Conservation (phyloP, 768 basidiomycete species). For the Mycena vulgaris region DNA sequence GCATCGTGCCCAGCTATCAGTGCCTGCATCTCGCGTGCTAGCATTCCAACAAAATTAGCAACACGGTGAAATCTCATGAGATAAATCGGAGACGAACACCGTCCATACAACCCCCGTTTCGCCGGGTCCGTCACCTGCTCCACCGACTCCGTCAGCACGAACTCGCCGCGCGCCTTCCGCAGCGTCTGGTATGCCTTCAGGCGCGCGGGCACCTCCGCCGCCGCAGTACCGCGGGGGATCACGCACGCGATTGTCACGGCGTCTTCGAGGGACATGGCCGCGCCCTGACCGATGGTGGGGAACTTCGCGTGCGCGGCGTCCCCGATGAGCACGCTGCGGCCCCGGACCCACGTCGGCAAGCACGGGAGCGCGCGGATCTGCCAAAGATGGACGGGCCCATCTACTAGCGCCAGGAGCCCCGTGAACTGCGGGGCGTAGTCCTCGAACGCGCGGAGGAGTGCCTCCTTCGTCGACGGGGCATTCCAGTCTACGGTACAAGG, state of each 20-base stretch:
- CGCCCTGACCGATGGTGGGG: background rate
- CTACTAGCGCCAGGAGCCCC: background rate
- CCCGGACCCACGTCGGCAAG: background rate
- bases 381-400: background rate
- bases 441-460: background rate
- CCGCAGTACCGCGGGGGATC: background rate
- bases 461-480: background rate
- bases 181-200: background rate
- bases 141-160: background rate
- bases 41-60: no score
- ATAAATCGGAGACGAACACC: background rate
- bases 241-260: background rate
- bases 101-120: background rate
- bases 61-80: no score
- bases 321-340: background rate
- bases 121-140: background rate
- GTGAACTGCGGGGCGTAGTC: background rate
- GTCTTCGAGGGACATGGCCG: background rate
- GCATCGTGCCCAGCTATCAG: background rate
- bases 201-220: background rate
- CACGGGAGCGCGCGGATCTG: background rate
- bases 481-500: background rate
- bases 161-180: background rate
- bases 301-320: background rate
- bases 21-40: background rate